Evolutionary conservation across 257 asterid genomes (phyloP).

Genomic region (Primulina tabacum): DNA sequence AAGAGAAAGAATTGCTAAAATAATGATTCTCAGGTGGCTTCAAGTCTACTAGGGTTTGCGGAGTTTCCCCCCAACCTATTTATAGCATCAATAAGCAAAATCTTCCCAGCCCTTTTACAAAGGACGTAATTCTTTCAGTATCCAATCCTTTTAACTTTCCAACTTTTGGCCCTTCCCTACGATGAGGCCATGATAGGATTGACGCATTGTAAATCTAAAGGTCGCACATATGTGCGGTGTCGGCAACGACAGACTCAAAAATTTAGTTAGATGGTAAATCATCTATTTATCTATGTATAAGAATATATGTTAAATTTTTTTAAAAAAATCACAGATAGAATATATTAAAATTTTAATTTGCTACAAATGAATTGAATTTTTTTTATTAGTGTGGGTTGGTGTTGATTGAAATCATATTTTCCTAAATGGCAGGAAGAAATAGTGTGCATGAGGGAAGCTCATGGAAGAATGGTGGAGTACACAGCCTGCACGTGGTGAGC

Average conservation of each 20-base stretch:
- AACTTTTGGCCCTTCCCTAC: not conserved
- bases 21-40: not conserved
- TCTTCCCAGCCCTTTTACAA: not conserved
- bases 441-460: slow-evolving; percentile 24
- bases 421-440: not conserved
- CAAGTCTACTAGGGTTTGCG: slow-evolving; percentile 18
- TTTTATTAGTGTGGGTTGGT: not conserved
- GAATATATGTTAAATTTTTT: no score
- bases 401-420: not conserved
- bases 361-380: no score
- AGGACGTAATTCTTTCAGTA: not conserved
- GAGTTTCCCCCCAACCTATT: slow-evolving; percentile 10
- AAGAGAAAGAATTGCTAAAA: not conserved
- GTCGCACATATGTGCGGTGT: not conserved
- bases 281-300: no score
- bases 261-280: no score
- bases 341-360: no score
- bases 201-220: not conserved
- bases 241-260: not conserved
- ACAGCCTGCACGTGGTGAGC: slow-evolving; percentile 26
- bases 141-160: slow-evolving; percentile 2
- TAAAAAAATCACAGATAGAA: no score
- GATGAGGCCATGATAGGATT: slow-evolving; percentile 1
- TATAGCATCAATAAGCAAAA: slow-evolving; percentile 17
- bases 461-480: slow-evolving; percentile 9